Conservation (phyloP, 345 rosid genomes). For the Physaria fendleri region DNA sequence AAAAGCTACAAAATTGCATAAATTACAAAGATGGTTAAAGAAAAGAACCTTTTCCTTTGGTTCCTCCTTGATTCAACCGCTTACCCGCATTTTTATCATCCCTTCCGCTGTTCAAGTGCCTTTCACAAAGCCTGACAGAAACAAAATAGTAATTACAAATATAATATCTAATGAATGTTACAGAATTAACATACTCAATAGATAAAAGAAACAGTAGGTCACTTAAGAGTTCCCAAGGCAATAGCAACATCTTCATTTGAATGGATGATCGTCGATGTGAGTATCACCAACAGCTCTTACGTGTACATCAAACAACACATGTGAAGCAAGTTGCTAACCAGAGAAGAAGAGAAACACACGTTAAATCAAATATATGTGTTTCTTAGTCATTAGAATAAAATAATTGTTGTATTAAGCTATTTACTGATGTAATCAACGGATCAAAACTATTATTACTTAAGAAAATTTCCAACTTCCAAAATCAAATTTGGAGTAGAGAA, state of each 20-base stretch:
- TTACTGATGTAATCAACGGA: neutral
- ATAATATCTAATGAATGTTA: neutral
- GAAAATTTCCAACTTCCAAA: too few species aligned
- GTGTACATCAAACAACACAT: slow-evolving; percentile 81
- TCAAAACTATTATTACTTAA: neutral
- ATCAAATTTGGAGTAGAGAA: neutral
- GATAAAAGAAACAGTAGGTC: neutral
- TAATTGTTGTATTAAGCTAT: too few species aligned
- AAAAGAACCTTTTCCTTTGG: slow-evolving; percentile 69
- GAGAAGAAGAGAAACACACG: neutral
- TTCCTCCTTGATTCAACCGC: slow-evolving; percentile 56
- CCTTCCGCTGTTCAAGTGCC: slow-evolving; percentile 90
- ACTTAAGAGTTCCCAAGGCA: slow-evolving; percentile 76
- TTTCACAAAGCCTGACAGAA: slow-evolving; percentile 59
- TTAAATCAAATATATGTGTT: too few species aligned
- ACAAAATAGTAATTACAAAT: neutral
- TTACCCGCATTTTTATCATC: slow-evolving; percentile 79
- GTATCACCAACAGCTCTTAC: slow-evolving; percentile 82
- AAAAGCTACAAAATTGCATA: neutral
- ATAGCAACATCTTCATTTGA: slow-evolving; percentile 89
- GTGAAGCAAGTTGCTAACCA: slow-evolving; percentile 90
- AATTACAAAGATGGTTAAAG: neutral
- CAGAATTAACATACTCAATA: neutral
- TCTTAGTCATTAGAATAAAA: too few species aligned
- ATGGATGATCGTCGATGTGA: slow-evolving; percentile 95